Evolutionary conservation across 441 rosid genomes (phyloP).

Genomic region (Eugenia klotzschiana): DNA sequence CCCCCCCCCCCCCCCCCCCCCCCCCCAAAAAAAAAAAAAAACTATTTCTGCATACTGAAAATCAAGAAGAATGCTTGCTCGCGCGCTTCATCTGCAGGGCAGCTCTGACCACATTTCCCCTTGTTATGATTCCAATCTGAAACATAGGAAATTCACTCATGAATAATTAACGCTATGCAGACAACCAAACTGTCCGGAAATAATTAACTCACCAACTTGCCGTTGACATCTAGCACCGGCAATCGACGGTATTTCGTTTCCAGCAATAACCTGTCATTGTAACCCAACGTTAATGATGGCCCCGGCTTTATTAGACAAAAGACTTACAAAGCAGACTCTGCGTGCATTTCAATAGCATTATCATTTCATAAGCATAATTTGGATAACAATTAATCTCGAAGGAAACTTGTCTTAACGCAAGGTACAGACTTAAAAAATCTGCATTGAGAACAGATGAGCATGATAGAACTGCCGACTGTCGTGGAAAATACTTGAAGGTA

Average conservation of each 20-base stretch:
- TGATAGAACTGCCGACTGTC: background rate
- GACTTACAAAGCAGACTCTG: background rate
- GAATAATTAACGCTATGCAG: background rate
- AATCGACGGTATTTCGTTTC: conserved; percentile 74
- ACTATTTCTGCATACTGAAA: background rate
- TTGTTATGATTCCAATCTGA: conserved; percentile 60
- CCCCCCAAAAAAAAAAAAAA: background rate
- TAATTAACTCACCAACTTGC: conserved; percentile 52
- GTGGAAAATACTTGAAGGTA: background rate
- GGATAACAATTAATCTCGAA: background rate
- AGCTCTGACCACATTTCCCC: conserved; percentile 59
- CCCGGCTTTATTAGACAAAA: background rate
- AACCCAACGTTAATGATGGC: background rate
- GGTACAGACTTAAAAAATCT: background rate
- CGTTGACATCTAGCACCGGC: conserved; percentile 63
- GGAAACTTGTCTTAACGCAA: background rate
- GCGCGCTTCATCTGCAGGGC: conserved; percentile 45
- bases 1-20: no score
- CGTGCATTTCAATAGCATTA: background rate
- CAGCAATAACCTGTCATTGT: conserved; percentile 52
- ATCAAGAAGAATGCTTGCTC: conserved; percentile 14
- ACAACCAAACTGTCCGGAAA: background rate
- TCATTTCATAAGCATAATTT: background rate
- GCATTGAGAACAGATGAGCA: background rate
- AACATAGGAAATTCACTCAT: background rate